Base-by-base conservation (phyloP, 805 yeast genomes). In the Lipomyces lipofer region DNA sequence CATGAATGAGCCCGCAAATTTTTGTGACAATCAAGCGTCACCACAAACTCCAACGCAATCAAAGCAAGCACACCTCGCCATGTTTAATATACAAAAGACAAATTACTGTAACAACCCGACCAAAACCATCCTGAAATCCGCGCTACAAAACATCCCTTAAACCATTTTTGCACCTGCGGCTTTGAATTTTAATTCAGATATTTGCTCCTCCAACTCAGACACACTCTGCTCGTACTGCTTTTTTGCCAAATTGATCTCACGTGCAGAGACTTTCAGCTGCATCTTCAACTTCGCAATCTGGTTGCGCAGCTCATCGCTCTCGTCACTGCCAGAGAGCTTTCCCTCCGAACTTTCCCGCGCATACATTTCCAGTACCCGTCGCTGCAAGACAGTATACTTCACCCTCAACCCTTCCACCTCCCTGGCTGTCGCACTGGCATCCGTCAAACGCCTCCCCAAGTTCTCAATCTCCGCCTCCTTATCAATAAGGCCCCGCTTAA, bases 401-500 rank as follows among this genome's bases (percentile, higher is more conserved):
- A 17, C 42, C 19, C 47, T 33, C 25, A 54, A 38, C 12, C 43
- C 48, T 2, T 59, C 50, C 21, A 49, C 51, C 47, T 51, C 60
- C 5, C 40, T 17, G 9, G 62, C 49, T 10, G 15, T 54, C 21
- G 49, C 51, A 13, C 45, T 33, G 22, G 52, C 50, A 24, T 56
- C 54, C 17, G 54, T 32, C 12, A 60, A 50, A 27, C 46, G 22
- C 19, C 59, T 55, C 35, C 64, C 71, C 5, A 64, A 53, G 21
- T 54, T 51, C 4, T 67, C 60, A 2, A 68, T 64, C 35, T 51
- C 56, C 4, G 60, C 59, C 40, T 66, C 68, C 33, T 69, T 68
- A 21, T 64, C 67, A 17, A 69, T 53, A 29, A 73, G 71, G n/a
- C 66, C 60, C 36, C 63, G 66, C 28, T 67, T 56, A 10, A 72